phyloP scores from a whole-genome alignment of 2,329 filamentous ascomycete genomes.

The Thermomyces lanuginosus region DNA sequence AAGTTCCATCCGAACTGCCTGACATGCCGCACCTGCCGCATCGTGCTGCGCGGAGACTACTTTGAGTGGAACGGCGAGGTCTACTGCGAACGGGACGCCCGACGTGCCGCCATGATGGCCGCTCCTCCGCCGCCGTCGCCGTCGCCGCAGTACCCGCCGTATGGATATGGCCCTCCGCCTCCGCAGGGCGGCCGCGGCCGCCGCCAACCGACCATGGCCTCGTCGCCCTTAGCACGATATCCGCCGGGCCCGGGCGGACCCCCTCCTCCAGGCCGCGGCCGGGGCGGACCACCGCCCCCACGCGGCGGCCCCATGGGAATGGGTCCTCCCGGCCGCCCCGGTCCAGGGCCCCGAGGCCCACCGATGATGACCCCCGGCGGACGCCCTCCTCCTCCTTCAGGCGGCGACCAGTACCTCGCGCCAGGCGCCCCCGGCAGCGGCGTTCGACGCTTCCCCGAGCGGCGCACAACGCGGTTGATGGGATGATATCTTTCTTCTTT shows the following conservation, averaged over 20 bases:
- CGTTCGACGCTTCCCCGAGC: constrained; percentile 30
- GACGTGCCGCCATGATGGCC: constrained; percentile 33
- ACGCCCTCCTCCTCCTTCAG: constrained; percentile 3
- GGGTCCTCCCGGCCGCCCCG: constrained; percentile 9
- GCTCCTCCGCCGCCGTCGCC: constrained; percentile 15
- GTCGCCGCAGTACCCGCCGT: constrained; percentile 11
- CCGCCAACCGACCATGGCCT: constrained; percentile 18
- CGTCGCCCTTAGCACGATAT: constrained; percentile 18
- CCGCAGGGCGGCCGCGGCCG: constrained; percentile 11
- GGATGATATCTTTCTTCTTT: constrained; percentile 29
- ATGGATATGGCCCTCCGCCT: constrained; percentile 16
- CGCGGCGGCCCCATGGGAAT: too few relatives aligned
- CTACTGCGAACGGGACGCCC: constrained; percentile 79
- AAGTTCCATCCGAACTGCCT: constrained; percentile 86
- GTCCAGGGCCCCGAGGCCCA: constrained; percentile 7
- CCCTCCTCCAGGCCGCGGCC: constrained; percentile 11
- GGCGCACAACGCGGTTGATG: constrained; percentile 34
- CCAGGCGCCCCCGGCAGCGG: constrained; percentile 13
- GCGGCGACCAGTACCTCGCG: constrained; percentile 1
- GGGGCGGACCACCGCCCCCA: constrained; percentile 4
- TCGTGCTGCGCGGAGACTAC: constrained; percentile 65
- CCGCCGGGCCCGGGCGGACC: constrained; percentile 12
- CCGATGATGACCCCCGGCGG: constrained; percentile 10
- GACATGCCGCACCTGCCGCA: constrained; percentile 56
- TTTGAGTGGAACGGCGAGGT: constrained; percentile 69